phyloP scores from a whole-genome alignment of 1,139 yeast genomes.

The Sugiyamaella pinicola region DNA sequence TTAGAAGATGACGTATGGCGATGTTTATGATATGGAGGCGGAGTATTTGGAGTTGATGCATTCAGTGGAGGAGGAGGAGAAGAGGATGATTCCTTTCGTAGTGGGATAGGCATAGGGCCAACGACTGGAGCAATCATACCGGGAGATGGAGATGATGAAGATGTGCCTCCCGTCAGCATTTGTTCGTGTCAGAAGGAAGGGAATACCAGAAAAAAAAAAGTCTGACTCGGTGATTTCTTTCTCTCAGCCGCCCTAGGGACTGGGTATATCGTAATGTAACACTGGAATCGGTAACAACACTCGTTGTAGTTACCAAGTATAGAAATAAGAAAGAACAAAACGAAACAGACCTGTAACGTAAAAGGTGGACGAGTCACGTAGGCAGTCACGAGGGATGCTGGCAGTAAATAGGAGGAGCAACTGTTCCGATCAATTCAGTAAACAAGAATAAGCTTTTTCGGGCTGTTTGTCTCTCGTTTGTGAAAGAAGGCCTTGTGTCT shows the following conservation, averaged over 20 bases:
- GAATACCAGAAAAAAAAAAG: neutral
- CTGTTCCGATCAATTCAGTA: neutral
- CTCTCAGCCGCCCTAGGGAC: neutral
- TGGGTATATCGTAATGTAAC: too few species aligned
- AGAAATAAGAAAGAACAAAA: too few species aligned
- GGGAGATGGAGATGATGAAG: neutral
- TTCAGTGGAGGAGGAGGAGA: neutral
- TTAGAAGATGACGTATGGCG: neutral
- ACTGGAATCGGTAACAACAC: neutral
- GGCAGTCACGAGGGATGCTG: too few species aligned
- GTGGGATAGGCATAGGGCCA: neutral
- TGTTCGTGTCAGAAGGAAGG: neutral
- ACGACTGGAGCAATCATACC: conserved; percentile 6
- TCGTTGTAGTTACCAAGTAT: neutral
- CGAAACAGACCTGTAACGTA: too few species aligned
- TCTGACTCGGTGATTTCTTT: neutral
- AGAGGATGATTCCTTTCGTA: conserved; percentile 1
- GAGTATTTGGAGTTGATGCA: neutral
- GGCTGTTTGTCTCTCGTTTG: neutral
- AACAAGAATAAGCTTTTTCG: neutral
- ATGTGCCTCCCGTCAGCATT: too few species aligned
- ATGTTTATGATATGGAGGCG: neutral
- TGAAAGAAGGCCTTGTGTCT: neutral
- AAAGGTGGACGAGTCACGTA: too few species aligned
- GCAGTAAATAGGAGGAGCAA: too few species aligned